Evolutionary conservation across 2,329 filamentous ascomycete species (phyloP).

Genomic region (Lachnellula occidentalis): DNA sequence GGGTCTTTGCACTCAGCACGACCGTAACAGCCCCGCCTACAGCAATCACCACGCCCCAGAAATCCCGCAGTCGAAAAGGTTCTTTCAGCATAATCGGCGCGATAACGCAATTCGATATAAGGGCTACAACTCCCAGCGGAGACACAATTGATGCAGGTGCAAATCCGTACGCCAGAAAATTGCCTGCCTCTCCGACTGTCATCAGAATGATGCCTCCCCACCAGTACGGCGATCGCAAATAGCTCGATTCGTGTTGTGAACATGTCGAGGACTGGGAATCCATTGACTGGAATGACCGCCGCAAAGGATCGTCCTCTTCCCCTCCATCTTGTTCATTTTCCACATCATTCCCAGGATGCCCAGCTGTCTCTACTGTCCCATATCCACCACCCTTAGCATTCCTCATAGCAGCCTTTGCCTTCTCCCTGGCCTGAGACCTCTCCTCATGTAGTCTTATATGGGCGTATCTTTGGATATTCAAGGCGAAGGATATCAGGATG

Average conservation of each 20-base stretch:
- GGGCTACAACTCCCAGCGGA: slow-evolving; percentile 89
- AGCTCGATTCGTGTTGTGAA: slow-evolving; percentile 49
- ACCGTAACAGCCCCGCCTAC: slow-evolving; percentile 86
- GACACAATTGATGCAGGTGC: slow-evolving; percentile 96
- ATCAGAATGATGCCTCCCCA: slow-evolving; percentile 93
- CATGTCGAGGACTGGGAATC: slow-evolving; percentile 36
- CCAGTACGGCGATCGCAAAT: slow-evolving; percentile 91
- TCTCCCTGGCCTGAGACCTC: slow-evolving; percentile 51
- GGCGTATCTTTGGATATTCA: slow-evolving; percentile 95
- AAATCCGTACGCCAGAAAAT: slow-evolving; percentile 96
- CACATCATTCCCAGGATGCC: slow-evolving; percentile 24
- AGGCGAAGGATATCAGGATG: slow-evolving; percentile 85
- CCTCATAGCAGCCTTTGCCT: slow-evolving; percentile 44
- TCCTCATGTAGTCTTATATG: slow-evolving; percentile 79
- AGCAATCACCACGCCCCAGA: slow-evolving; percentile 81
- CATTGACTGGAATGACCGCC: slow-evolving; percentile 44
- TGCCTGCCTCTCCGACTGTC: slow-evolving; percentile 87
- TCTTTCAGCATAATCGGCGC: slow-evolving; percentile 93
- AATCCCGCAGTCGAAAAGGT: slow-evolving; percentile 75
- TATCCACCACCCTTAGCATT: slow-evolving; percentile 33
- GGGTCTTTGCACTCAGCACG: slow-evolving; percentile 81
- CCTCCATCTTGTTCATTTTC: slow-evolving; percentile 30
- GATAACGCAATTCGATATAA: slow-evolving; percentile 95
- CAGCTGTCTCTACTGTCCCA: slow-evolving; percentile 36
- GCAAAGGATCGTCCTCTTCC: slow-evolving; percentile 47